These are phyloP conservation scores for Yamadazyma membranifaciens DNA, from an alignment of 1,139 yeast species.

Conservation along the genomic window DNA sequence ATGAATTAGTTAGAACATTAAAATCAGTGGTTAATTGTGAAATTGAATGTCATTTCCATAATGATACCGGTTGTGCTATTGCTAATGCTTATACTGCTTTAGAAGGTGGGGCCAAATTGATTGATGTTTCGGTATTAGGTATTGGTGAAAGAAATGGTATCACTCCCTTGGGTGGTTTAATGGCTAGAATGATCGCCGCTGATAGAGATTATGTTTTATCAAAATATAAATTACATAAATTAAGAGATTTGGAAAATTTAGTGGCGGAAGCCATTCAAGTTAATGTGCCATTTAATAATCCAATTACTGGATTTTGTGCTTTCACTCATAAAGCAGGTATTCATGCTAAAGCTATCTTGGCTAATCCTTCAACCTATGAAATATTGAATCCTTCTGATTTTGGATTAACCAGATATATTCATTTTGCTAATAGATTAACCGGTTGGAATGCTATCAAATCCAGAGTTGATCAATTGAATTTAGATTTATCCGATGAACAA, in stretches of 20 bases:
- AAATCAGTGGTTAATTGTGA: conserved; percentile 56
- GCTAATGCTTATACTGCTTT: conserved; percentile 62
- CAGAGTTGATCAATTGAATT: conserved; percentile 48
- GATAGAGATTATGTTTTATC: conserved; percentile 57
- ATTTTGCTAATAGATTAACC: conserved; percentile 58
- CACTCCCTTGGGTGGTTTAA: conserved; percentile 60
- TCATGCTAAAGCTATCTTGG: conserved; percentile 60
- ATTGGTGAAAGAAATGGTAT: conserved; percentile 64
- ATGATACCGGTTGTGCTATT: conserved; percentile 62
- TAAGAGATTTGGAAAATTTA: conserved; percentile 55
- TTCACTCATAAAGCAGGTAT: conserved; percentile 64
- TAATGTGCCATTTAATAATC: conserved; percentile 58
- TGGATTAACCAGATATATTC: conserved; percentile 56
- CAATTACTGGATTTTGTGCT: conserved; percentile 63
- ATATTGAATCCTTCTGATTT: conserved; percentile 57
- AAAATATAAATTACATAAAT: conserved; percentile 52
- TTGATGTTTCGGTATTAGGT: conserved; percentile 58
- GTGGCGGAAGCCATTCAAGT: conserved; percentile 60
- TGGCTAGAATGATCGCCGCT: conserved; percentile 63
- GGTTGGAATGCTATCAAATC: conserved; percentile 55
- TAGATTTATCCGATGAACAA: conserved; percentile 53
- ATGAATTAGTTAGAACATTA: conserved; percentile 57
- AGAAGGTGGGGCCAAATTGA: conserved; percentile 60
- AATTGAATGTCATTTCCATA: conserved; percentile 60
- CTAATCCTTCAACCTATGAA: conserved; percentile 60